Percentiles rank a stretch among this genome's conserved stretches.
These are phyloP conservation scores for Gastrolobium bilobum DNA, from an alignment of 306 rosid genomes.

Conservation along the genomic window DNA sequence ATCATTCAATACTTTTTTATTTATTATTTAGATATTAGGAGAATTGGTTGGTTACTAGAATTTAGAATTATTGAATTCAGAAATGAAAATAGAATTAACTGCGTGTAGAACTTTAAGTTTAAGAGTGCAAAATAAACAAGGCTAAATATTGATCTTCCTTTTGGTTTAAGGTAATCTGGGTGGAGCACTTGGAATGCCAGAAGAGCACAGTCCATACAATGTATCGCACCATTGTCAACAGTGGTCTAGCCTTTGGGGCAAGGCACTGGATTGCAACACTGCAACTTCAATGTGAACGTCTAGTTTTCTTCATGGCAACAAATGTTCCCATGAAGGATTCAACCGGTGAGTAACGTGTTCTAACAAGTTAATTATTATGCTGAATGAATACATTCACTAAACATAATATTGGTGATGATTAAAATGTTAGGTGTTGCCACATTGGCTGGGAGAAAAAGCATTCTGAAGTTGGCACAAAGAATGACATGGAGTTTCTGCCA, in stretches of 20 bases:
- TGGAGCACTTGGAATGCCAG: slow-evolving; percentile 96
- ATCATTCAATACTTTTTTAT: neutral
- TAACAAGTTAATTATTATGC: neutral
- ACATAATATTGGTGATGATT: neutral
- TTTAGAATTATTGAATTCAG: neutral
- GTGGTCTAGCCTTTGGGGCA: slow-evolving; percentile 93
- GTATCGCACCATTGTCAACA: slow-evolving; percentile 82
- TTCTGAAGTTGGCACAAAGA: slow-evolving; percentile 89
- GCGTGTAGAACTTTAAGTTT: too few relatives aligned
- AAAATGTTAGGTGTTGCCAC: slow-evolving; percentile 78
- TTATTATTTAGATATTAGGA: neutral
- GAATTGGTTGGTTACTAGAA: neutral
- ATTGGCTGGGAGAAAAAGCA: slow-evolving; percentile 96
- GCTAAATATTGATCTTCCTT: neutral
- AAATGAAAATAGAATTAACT: too few relatives aligned
- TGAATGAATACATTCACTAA: neutral
- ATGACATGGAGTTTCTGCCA: slow-evolving; percentile 86
- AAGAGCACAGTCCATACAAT: slow-evolving; percentile 74
- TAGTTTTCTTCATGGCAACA: slow-evolving; percentile 87
- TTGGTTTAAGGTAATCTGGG: slow-evolving; percentile 80
- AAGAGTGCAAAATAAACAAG: neutral
- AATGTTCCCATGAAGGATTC: slow-evolving; percentile 98
- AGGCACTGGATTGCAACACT: slow-evolving; percentile 91
- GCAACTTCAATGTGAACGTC: slow-evolving; percentile 93
- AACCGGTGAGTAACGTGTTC: slow-evolving; percentile 41